Base-by-base conservation (phyloP, 2,329 filamentous ascomycete genomes). In the Oidium heveae region DNA sequence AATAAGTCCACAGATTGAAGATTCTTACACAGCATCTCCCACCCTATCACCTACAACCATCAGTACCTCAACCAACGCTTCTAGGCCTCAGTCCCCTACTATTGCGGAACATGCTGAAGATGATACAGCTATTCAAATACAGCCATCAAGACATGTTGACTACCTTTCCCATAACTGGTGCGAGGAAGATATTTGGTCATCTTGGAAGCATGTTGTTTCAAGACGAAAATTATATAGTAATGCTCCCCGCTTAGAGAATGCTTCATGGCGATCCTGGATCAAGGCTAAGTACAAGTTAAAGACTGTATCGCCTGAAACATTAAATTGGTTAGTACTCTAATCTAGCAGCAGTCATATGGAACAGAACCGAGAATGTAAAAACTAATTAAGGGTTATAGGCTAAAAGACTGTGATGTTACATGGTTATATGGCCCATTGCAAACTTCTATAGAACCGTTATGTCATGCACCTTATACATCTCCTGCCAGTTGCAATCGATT, bases 371-470 rank as follows among this genome's bases (percentile, higher is more conserved):
- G 7, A 20, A 2, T n/a, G 18, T 1, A 76, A 2, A 76, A 77
- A 5, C 70, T 58, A 68, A 76, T 71, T 67, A 76, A 33, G 39
- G 50, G 28, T 10, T n/a, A 44, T 44, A 94, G 87, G 88, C 73
- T 95, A 57, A 98, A 96, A 66, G 91, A 96, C 63, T 91, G 84
- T 66, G 89, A 98, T 67, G 87, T 95, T 34, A 95, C 89, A 49
- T 98, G 89, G 91, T 73, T 98, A 0, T 98, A 96, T 64, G 91
- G 91, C 0, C 91, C 91, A 13, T 69, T 95, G 52, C 89, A 94
- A 66, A 82, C 82, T 0, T 81, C 82, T 22, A 71, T 73, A 4
- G 75, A 72, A 55, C 76, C 73, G 28, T 65, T 76, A 13, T 72
- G 77, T 56, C 67, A 67, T 13, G 66, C 71, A 66, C 69, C 53